Evolutionary conservation across 2,329 filamentous ascomycete genomes (phyloP), one percentile per base, ranked within the genome.

Genomic region (Uncinocarpus reesii): DNA sequence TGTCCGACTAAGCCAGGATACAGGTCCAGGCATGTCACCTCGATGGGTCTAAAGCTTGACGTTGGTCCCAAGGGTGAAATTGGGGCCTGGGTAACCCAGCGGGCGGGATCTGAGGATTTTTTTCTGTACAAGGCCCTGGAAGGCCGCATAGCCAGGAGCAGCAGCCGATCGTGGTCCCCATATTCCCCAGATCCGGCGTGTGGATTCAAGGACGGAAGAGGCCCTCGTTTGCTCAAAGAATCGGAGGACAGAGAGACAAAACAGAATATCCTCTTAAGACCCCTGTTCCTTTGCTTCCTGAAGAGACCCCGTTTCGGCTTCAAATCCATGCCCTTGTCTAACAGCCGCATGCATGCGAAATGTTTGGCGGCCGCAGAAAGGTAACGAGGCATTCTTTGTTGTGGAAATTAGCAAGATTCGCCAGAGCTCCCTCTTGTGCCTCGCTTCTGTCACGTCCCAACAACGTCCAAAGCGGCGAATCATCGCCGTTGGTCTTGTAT

Each of bases 301-400:
- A 13, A 37, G 5, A 40, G 21, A 10, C 35, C 18, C 18, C 1
- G 8, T 40, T 24, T 40, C 20, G 11, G n/a, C 11, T 24, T 15
- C 15, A 26, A 18, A 23, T n/a, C 31, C 4, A 37, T 13, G 5
- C 37, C 23, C 31, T 45, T 45, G 42, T 37, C 34, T 37, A 21
- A 37, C 42, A 45, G 20, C 42, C 34, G 32, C 42, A 45, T 45
- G 31, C 42, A 45, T 45, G 31, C 42, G 21, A 37, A 45, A 36
- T n/a, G 31, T 26, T 42, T 31, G 26, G 23, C 31, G 29, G 23
- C 21, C 20, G 24, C 36, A 4, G 16, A 18, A 24, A 36, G n/a
- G 11, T 13, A 13, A 26, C 13, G 18, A 16, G 21, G 6, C 1
- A n/a, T 20, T 44, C 42, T 45, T 45, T 45, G 42, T 45, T 40